These are phyloP conservation scores for Cercospora zeina DNA, from an alignment of 2,329 filamentous ascomycete genomes.

Conservation along the genomic window DNA sequence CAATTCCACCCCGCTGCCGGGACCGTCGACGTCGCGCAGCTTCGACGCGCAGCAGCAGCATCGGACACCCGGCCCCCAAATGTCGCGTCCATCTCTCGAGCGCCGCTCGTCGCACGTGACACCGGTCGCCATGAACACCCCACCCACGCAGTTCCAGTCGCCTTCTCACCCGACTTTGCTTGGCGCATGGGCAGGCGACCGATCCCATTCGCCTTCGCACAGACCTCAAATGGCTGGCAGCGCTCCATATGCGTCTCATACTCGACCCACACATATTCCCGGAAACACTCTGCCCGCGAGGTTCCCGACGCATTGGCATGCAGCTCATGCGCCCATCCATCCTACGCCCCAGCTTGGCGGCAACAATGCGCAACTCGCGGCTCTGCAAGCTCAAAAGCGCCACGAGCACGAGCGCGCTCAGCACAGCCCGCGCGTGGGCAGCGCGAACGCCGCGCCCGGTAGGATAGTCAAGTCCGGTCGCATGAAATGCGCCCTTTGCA, in stretches of 20 bases:
- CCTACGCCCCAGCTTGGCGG: neutral
- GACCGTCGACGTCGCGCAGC: neutral
- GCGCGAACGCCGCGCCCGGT: neutral
- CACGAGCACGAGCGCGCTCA: neutral
- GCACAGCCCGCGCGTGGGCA: neutral
- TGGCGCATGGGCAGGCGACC: neutral
- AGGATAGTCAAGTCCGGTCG: neutral
- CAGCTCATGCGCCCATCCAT: neutral
- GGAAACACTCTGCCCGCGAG: neutral
- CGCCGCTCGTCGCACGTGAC: neutral
- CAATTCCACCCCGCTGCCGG: neutral
- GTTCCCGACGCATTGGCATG: neutral
- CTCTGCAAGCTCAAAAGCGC: neutral
- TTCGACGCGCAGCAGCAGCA: neutral
- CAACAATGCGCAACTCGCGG: neutral
- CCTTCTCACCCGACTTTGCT: neutral
- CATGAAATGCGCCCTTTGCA: conserved; percentile 17
- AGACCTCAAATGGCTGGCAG: neutral
- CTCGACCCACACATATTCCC: neutral
- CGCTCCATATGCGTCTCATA: neutral
- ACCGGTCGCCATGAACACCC: neutral
- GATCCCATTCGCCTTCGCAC: neutral
- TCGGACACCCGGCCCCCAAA: neutral
- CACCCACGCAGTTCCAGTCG: neutral
- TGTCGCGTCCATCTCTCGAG: neutral